Evolutionary conservation across 768 basidiomycete genomes (phyloP).

Genomic region (Crucibulum laeve): DNA sequence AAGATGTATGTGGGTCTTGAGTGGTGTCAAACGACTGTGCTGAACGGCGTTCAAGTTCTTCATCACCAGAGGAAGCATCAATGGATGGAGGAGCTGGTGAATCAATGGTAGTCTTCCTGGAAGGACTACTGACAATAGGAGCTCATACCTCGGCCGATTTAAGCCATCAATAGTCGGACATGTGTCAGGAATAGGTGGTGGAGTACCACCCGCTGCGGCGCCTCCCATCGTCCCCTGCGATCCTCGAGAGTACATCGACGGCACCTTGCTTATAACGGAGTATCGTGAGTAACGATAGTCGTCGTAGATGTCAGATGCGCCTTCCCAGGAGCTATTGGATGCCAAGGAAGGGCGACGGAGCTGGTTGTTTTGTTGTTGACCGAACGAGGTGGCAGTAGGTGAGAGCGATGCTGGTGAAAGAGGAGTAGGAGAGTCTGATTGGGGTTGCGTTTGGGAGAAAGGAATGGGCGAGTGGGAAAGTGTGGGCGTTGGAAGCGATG

Average conservation of each 20-base stretch:
- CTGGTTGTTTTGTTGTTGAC: no score
- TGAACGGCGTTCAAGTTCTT: no score
- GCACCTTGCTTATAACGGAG: constrained; percentile 38
- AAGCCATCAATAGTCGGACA: constrained; percentile 9
- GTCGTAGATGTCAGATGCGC: constrained; percentile 72
- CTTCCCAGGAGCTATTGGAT: constrained; percentile 48
- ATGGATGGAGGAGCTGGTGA: constrained; percentile 3
- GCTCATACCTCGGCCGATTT: constrained; percentile 9
- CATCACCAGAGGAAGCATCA: no score
- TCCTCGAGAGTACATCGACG: constrained; percentile 24
- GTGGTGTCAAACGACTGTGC: no score
- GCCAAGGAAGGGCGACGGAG: constrained; percentile 25
- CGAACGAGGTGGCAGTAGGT: not conserved
- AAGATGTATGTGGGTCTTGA: not conserved
- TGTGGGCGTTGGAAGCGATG: not conserved
- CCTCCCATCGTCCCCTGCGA: constrained; percentile 5
- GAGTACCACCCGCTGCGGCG: not conserved
- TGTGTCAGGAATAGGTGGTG: constrained; percentile 16
- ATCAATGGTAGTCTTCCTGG: no score
- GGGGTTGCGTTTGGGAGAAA: constrained; percentile 1
- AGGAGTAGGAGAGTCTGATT: not conserved
- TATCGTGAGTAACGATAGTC: constrained; percentile 71
- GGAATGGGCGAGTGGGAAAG: constrained; percentile 3
- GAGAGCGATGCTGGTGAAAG: no score
- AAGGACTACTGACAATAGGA: no score